Conservation (phyloP, 495 filamentous ascomycete genomes). For the Neurospora sp. region DNA sequence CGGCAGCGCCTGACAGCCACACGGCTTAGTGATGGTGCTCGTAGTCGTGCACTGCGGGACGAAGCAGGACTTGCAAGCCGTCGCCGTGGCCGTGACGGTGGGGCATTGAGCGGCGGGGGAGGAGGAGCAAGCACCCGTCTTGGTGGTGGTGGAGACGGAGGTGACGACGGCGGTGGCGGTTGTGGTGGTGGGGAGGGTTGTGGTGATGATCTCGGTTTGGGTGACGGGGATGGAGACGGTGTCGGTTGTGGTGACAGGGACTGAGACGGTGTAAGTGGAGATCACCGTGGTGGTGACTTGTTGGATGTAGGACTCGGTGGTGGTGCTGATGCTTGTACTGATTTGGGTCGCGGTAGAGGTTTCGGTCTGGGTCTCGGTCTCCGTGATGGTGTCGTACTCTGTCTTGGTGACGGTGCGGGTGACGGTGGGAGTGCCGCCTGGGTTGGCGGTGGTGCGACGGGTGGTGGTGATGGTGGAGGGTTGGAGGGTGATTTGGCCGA, state of each 20-base stretch:
- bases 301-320: background rate
- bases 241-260: background rate
- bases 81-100: slow-evolving; percentile 18
- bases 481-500: slow-evolving; percentile 18
- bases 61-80: slow-evolving; percentile 19
- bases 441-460: background rate
- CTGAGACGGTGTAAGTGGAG: background rate
- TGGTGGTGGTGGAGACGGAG: slow-evolving; percentile 2
- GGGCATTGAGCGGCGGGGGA: slow-evolving; percentile 6
- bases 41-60: slow-evolving; percentile 23
- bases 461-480: slow-evolving; percentile 14
- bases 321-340: background rate
- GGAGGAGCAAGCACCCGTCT: background rate
- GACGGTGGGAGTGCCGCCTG: background rate
- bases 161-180: slow-evolving; percentile 1
- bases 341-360: background rate
- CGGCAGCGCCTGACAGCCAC: slow-evolving; percentile 17
- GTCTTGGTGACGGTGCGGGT: slow-evolving; percentile 9
- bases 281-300: background rate
- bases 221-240: no score
- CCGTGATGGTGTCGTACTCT: slow-evolving; percentile 7
- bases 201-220: no score
- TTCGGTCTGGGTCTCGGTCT: background rate
- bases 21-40: slow-evolving; percentile 10
- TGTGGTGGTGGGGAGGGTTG: background rate